Percentiles rank a stretch among this genome's conserved stretches.
Conservation (phyloP, 106 monocot species). For the Dioscorea dumetorum region DNA sequence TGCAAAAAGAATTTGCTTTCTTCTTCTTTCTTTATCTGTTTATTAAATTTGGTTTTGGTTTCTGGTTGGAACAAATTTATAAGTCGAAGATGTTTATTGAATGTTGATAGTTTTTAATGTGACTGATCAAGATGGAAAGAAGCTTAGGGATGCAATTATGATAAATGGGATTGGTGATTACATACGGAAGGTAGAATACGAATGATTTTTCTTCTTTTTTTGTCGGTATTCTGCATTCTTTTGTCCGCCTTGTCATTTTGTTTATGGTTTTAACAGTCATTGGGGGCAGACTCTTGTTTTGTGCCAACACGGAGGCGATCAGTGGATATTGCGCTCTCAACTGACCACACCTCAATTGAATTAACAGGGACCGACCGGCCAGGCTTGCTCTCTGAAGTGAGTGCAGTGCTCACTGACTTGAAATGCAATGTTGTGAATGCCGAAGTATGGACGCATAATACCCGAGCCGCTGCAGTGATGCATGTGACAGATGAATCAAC, state of each 20-base stretch:
- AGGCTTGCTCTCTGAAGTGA: slow-evolving; percentile 30
- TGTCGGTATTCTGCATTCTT: not conserved
- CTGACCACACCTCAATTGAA: slow-evolving; percentile 20
- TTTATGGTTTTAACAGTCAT: slow-evolving; percentile 4
- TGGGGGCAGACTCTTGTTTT: slow-evolving; percentile 11
- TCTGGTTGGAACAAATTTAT: too few relatives aligned
- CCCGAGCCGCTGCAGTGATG: slow-evolving; percentile 23
- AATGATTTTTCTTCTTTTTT: not conserved
- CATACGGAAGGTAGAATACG: slow-evolving; percentile 13
- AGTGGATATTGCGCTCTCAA: not conserved
- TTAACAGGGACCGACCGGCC: slow-evolving; percentile 27
- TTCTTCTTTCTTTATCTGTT: too few relatives aligned
- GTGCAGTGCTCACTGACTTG: slow-evolving; percentile 22
- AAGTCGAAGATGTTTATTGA: too few relatives aligned
- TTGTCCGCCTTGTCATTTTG: not conserved
- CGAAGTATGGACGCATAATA: slow-evolving; percentile 31
- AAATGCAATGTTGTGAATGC: slow-evolving; percentile 24
- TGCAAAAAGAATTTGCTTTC: too few relatives aligned
- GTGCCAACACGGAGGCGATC: slow-evolving; percentile 6
- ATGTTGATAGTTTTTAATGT: slow-evolving; percentile 27
- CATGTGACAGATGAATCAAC: slow-evolving; percentile 14
- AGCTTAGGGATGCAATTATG: slow-evolving; percentile 1
- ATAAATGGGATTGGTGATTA: slow-evolving; percentile 2
- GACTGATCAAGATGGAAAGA: slow-evolving; percentile 24
- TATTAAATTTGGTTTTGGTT: too few relatives aligned